Evolutionary conservation across 1,284 basidiomycete genomes (phyloP), one percentile per base, ranked within the genome.

Genomic region (Anthracocystis walkeri): DNA sequence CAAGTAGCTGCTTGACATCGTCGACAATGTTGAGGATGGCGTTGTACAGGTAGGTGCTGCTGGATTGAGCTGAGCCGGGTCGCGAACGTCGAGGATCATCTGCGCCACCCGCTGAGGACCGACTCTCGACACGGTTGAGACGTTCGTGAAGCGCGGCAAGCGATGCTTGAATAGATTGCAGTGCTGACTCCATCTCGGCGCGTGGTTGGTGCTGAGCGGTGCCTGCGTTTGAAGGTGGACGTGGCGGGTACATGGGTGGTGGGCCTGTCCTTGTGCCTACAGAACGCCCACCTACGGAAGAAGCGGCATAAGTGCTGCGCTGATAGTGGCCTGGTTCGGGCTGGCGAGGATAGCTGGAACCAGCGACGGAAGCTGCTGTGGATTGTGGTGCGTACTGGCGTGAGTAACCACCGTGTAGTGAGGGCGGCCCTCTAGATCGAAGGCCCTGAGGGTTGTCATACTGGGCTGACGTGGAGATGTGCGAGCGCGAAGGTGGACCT

Each of bases 111-210:
- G 38, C 40, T 1, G 50, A 55, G 16, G 61, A 65, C 18, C 59
- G 61, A 49, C 18, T 58, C 42, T 85, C 83, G 45, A 84, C 82
- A 7, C 75, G 77, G 31, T 82, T 83, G 29, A 98, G 87, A 12
- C 95, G 90, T 85, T 97, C 95, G 38, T 91, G 92, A 41, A 98
- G 88, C 1, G 95, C 94, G 1, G 93, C 92, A 8, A 98, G 87
- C 64, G 95, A 93, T 0, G 92, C 91, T 84, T 98, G 95, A 60
- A 95, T 90, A 72, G 90, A 91, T 84, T 94, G 92, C 12, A 96
- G 87, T 18, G 84, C 80, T 56, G 65, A 58, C 27, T 85, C 83
- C 53, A 83, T 74, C 44, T 83, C 81, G 16, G 65, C 52, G 14
- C 72, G 51, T 16, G 66, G 58, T 35, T 65, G 58, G 11, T 40